Conservation (phyloP, 495 filamentous ascomycete genomes). For the Trichoderma reesei region DNA sequence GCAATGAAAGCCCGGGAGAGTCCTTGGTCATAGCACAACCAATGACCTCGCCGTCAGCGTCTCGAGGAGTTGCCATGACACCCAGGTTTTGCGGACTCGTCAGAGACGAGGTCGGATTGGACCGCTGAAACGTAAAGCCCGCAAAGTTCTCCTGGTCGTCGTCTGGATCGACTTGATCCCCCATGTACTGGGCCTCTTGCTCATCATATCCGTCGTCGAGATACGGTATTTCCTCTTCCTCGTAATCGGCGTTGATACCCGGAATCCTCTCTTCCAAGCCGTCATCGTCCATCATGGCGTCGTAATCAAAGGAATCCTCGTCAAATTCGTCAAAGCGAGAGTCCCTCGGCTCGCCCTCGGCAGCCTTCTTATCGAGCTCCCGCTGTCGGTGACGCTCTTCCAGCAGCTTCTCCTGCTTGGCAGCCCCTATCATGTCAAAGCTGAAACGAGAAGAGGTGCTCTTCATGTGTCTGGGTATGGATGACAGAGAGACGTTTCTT, state of each 20-base stretch:
- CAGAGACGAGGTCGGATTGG: constrained; percentile 38
- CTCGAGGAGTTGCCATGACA: constrained; percentile 42
- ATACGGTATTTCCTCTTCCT: constrained; percentile 54
- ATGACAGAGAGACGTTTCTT: constrained; percentile 27
- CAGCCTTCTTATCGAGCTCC: constrained; percentile 43
- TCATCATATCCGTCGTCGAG: constrained; percentile 33
- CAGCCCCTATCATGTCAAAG: constrained; percentile 84
- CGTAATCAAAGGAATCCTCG: constrained; percentile 58
- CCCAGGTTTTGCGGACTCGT: constrained; percentile 37
- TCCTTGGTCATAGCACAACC: constrained; percentile 42
- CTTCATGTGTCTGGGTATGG: constrained; percentile 64
- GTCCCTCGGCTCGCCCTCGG: constrained; percentile 25
- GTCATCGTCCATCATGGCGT: constrained; percentile 60
- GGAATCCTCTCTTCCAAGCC: constrained; percentile 56
- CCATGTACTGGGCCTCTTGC: constrained; percentile 34
- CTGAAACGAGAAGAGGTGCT: constrained; percentile 85
- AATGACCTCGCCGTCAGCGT: constrained; percentile 38
- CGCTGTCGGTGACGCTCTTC: constrained; percentile 79
- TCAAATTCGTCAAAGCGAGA: constrained; percentile 52
- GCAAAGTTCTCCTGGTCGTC: constrained; percentile 44
- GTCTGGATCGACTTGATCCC: constrained; percentile 27
- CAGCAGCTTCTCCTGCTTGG: constrained; percentile 67
- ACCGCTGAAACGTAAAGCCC: constrained; percentile 43
- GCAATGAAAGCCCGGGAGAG: constrained; percentile 16
- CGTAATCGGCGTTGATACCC: constrained; percentile 61